Conservation (phyloP, 208 protist species). For the Crithidia mellificae region DNA sequence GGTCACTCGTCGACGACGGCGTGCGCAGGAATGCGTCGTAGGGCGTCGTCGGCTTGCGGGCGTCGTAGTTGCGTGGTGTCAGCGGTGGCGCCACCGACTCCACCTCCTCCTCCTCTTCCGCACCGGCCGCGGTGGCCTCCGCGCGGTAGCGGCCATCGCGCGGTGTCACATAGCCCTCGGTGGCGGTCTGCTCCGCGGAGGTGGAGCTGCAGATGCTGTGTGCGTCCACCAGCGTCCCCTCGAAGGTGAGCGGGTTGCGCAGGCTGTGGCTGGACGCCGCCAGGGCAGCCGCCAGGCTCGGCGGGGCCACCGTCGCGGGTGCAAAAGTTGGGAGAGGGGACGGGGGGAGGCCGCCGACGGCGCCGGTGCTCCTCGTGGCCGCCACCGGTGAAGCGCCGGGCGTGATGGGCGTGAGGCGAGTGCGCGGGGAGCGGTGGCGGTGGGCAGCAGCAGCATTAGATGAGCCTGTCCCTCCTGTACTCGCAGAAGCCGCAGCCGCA, state of each 20-base stretch:
- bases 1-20: constrained; percentile 23
- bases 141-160: not conserved
- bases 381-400: not conserved
- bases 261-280: not conserved
- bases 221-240: constrained; percentile 21
- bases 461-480: not conserved
- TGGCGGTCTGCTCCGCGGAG: constrained; percentile 3
- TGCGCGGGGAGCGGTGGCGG: constrained; percentile 1
- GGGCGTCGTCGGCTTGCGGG: constrained; percentile 4
- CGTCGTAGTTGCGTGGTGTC: constrained; percentile 35
- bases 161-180: constrained; percentile 19
- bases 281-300: constrained; percentile 8
- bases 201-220: constrained; percentile 20
- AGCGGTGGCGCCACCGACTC: constrained; percentile 6
- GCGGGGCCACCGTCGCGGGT: not conserved
- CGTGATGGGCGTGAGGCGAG: not conserved
- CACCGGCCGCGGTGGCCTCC: not conserved
- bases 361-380: not conserved
- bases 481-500: not conserved
- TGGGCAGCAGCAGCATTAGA: too few relatives aligned
- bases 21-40: constrained; percentile 20
- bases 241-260: constrained; percentile 5
- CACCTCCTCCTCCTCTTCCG: not conserved
- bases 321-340: not conserved
- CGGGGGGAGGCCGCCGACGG: not conserved